Conservation (phyloP, 1,284 basidiomycete genomes). For the Microbotryum violaceum region DNA sequence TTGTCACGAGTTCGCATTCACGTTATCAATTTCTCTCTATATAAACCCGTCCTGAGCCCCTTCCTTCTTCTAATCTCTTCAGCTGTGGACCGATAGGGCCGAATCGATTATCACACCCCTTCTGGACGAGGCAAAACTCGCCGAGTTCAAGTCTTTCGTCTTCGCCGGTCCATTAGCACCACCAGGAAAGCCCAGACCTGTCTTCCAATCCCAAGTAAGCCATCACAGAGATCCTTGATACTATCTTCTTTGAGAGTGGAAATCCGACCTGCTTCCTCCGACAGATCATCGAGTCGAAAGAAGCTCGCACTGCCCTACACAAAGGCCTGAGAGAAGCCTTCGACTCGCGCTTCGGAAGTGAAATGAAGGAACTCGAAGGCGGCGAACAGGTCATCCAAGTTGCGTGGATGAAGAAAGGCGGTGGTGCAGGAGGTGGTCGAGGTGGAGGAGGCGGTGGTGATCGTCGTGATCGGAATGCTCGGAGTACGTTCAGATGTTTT, state of each 20-base stretch:
- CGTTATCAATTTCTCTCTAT: no score
- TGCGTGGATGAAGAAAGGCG: slow-evolving; percentile 16
- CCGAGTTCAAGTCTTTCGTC: slow-evolving; percentile 19
- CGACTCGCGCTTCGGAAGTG: slow-evolving; percentile 70
- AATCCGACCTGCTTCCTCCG: neutral
- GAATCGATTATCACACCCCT: slow-evolving; percentile 2
- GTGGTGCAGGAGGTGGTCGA: neutral
- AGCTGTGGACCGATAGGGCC: slow-evolving; percentile 12
- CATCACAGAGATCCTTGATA: neutral
- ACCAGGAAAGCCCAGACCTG: neutral
- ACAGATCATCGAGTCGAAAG: slow-evolving; percentile 74
- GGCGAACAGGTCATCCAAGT: slow-evolving; percentile 25
- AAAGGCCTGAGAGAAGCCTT: slow-evolving; percentile 73
- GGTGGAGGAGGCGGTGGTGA: neutral
- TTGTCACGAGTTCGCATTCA: neutral
- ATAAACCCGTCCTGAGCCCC: no score
- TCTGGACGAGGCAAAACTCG: slow-evolving; percentile 8
- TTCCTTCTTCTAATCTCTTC: neutral
- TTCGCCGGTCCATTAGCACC: slow-evolving; percentile 5
- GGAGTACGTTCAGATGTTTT: neutral
- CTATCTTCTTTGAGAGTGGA: no score
- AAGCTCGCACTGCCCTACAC: slow-evolving; percentile 72
- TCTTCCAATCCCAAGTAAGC: slow-evolving; percentile 9
- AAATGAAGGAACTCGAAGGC: slow-evolving; percentile 50
- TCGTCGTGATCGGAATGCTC: neutral